phyloP scores from a whole-genome alignment of 78 protist species.

The Polysphondylium violaceum region DNA sequence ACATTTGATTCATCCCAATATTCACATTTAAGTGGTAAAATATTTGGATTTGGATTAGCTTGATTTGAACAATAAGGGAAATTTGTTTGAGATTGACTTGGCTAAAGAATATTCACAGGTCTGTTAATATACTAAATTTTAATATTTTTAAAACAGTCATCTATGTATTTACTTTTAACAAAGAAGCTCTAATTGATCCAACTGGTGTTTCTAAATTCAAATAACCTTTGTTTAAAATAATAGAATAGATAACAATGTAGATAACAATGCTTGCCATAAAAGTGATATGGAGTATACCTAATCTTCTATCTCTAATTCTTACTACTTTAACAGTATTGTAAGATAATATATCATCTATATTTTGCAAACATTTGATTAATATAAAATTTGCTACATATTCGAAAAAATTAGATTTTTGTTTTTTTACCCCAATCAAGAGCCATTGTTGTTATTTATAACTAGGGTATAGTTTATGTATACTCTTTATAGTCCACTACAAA shows the following conservation, averaged over 20 bases:
- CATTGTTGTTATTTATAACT: no score
- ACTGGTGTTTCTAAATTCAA: conserved; percentile 16
- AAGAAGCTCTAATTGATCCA: conserved; percentile 30
- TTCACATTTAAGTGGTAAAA: conserved; percentile 14
- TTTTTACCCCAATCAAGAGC: no score
- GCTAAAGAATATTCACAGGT: conserved; percentile 21
- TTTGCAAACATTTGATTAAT: no score
- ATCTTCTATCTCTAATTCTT: conserved; percentile 58
- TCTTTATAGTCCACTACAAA: no score
- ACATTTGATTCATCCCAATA: conserved; percentile 57
- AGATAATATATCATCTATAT: conserved; percentile 5
- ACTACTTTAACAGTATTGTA: conserved; percentile 23
- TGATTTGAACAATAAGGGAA: conserved; percentile 52
- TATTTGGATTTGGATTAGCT: not conserved
- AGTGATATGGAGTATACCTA: conserved; percentile 63
- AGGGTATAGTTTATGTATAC: no score
- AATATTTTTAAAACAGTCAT: not conserved
- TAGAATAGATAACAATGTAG: conserved; percentile 36
- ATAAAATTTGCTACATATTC: no score
- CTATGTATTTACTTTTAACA: no score
- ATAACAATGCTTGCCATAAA: conserved; percentile 50
- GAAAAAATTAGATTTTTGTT: no score
- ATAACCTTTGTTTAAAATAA: conserved; percentile 39
- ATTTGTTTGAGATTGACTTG: not conserved
- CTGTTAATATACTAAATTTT: not conserved